phyloP scores from a whole-genome alignment of 75 land plant species.

The Selaginella tamariscina region DNA sequence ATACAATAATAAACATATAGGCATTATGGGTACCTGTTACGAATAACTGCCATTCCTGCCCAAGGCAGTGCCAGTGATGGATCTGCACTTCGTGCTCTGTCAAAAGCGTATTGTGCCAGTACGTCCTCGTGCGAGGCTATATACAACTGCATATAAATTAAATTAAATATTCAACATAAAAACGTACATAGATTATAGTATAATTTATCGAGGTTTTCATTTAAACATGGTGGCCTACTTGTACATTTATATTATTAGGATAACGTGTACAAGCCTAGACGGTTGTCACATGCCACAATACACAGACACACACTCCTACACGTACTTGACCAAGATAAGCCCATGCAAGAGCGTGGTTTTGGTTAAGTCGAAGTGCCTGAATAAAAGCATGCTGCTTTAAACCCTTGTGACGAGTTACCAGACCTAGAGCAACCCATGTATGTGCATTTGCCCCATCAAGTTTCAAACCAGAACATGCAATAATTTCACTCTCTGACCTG shows the following conservation, averaged over 20 bases:
- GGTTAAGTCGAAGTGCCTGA: slow-evolving; percentile 70
- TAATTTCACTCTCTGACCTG: slow-evolving; percentile 57
- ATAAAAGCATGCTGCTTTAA: slow-evolving; percentile 83
- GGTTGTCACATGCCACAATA: too few species aligned
- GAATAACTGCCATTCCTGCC: slow-evolving; percentile 80
- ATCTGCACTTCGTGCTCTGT: slow-evolving; percentile 75
- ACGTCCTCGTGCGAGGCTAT: slow-evolving; percentile 37
- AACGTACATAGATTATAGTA: too few species aligned
- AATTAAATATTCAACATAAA: too few species aligned
- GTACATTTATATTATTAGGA: too few species aligned
- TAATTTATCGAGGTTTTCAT: too few species aligned
- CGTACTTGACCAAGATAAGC: slow-evolving; percentile 78
- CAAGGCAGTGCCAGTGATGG: slow-evolving; percentile 80
- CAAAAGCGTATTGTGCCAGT: slow-evolving; percentile 67
- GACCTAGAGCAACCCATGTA: slow-evolving; percentile 62
- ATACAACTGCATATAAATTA: slow-evolving; percentile 49
- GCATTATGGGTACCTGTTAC: slow-evolving; percentile 1
- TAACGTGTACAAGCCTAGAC: too few species aligned
- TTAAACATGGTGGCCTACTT: too few species aligned
- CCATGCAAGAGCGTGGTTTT: slow-evolving; percentile 67
- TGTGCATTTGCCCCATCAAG: slow-evolving; percentile 60
- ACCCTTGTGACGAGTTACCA: slow-evolving; percentile 39
- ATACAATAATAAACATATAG: not conserved
- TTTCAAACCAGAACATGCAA: slow-evolving; percentile 49
- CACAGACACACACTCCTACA: not conserved